phyloP scores from a whole-genome alignment of 805 yeast genomes.

The Kodamaea lidongshanica region DNA sequence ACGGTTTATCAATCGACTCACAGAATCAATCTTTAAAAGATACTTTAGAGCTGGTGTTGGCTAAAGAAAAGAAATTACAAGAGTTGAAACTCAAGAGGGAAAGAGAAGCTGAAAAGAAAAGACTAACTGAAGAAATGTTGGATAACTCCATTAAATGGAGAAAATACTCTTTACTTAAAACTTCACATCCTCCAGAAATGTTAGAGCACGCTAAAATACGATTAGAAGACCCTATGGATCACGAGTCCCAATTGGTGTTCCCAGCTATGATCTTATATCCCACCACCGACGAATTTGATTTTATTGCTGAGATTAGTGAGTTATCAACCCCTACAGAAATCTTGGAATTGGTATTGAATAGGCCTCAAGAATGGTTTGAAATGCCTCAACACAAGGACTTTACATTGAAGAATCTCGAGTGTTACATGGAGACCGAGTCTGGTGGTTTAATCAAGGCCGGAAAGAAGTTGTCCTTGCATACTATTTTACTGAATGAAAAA shows the following conservation, averaged over 20 bases:
- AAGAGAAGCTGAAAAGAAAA: slow-evolving; percentile 34
- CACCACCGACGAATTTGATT: slow-evolving; percentile 76
- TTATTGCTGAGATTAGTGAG: slow-evolving; percentile 70
- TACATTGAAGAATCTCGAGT: slow-evolving; percentile 52
- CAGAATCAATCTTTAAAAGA: slow-evolving; percentile 51
- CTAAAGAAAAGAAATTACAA: slow-evolving; percentile 29
- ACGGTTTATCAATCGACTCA: slow-evolving; percentile 58
- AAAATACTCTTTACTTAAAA: slow-evolving; percentile 44
- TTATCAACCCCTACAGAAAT: slow-evolving; percentile 59
- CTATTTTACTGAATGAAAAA: slow-evolving; percentile 52
- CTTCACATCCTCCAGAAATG: slow-evolving; percentile 51
- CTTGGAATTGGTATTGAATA: slow-evolving; percentile 49
- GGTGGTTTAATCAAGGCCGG: slow-evolving; percentile 89
- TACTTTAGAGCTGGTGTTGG: slow-evolving; percentile 36
- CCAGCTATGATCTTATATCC: slow-evolving; percentile 84
- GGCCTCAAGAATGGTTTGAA: slow-evolving; percentile 66
- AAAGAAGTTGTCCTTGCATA: slow-evolving; percentile 60
- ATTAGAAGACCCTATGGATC: slow-evolving; percentile 60
- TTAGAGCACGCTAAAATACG: slow-evolving; percentile 46
- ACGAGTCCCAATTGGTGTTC: slow-evolving; percentile 71
- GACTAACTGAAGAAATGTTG: slow-evolving; percentile 39
- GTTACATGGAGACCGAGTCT: slow-evolving; percentile 71
- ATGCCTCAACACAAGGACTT: slow-evolving; percentile 59
- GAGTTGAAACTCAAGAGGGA: slow-evolving; percentile 30
- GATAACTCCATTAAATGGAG: slow-evolving; percentile 58